phyloP scores from a whole-genome alignment of 305 asterid species.

The Fraxinus ornus region DNA sequence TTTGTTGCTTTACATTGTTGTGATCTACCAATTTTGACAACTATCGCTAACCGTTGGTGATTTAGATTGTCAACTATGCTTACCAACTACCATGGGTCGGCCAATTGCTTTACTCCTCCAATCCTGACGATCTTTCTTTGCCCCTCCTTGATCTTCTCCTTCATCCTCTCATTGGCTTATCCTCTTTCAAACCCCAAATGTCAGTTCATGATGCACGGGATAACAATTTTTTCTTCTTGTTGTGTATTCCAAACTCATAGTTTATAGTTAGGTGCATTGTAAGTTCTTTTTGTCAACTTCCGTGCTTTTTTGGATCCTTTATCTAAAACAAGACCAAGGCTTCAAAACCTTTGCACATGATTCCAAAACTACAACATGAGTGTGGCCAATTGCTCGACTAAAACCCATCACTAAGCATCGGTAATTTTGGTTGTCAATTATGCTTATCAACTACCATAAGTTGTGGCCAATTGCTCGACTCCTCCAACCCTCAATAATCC shows the following conservation, averaged over 20 bases:
- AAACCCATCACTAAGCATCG: not conserved
- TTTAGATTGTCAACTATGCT: not conserved
- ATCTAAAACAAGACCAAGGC: not conserved
- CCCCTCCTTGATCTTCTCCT: not conserved
- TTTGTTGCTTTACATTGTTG: not conserved
- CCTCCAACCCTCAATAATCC: not conserved
- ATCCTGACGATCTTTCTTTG: not conserved
- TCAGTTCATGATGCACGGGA: not conserved
- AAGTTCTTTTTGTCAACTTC: not conserved
- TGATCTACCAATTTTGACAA: not conserved
- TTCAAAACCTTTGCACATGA: not conserved
- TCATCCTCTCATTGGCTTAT: not conserved
- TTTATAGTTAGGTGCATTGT: not conserved
- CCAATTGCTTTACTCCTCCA: not conserved
- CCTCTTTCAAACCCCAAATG: too few species aligned
- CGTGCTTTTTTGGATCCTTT: too few species aligned
- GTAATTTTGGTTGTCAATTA: not conserved
- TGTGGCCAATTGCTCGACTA: not conserved
- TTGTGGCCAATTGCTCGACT: not conserved
- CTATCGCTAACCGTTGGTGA: not conserved
- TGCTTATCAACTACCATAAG: not conserved
- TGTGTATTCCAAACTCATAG: not conserved
- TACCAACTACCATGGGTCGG: not conserved
- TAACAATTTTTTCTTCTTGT: not conserved
- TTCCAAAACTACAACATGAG: not conserved